Conservation (phyloP, 495 filamentous ascomycete genomes). For the Hypomontagnella submonticulosa region DNA sequence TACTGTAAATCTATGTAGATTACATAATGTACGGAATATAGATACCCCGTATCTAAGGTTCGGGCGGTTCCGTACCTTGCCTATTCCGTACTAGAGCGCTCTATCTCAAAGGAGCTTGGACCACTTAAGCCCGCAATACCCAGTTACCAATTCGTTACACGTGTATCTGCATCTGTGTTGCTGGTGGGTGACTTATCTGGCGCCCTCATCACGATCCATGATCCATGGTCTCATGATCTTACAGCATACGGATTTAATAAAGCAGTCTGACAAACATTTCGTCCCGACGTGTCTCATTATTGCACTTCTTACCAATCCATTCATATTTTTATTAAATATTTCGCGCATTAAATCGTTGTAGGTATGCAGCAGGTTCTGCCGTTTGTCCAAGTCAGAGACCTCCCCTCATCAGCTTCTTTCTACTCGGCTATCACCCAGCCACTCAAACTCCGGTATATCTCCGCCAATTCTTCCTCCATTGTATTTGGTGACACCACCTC, state of each 20-base stretch:
- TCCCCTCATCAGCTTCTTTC: slow-evolving; percentile 81
- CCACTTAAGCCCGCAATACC: slow-evolving; percentile 19
- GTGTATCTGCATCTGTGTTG: slow-evolving; percentile 32
- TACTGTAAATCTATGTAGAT: too few species aligned
- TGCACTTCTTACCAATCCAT: slow-evolving; percentile 2
- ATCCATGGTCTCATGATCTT: slow-evolving; percentile 12
- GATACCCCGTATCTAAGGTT: too few species aligned
- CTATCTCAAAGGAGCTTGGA: slow-evolving; percentile 3
- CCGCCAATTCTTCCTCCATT: slow-evolving; percentile 47
- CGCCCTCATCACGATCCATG: neutral
- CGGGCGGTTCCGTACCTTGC: too few species aligned
- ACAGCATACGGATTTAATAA: slow-evolving; percentile 6
- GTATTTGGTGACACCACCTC: slow-evolving; percentile 49
- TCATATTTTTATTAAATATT: neutral
- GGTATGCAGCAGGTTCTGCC: slow-evolving; percentile 53
- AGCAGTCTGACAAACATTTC: neutral
- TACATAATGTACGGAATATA: too few species aligned
- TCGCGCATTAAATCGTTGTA: slow-evolving; percentile 2
- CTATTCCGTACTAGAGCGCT: too few species aligned
- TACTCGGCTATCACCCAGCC: slow-evolving; percentile 80
- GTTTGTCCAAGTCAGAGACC: slow-evolving; percentile 72
- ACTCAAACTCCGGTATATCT: slow-evolving; percentile 77
- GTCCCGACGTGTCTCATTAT: neutral
- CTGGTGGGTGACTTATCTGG: neutral
- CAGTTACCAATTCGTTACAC: slow-evolving; percentile 30